A percentile compares a stretch with the other conserved stretches of the same genome.
These are phyloP conservation scores for Apocynum venetum DNA, from an alignment of 257 asterid genomes.

Conservation along the genomic window DNA sequence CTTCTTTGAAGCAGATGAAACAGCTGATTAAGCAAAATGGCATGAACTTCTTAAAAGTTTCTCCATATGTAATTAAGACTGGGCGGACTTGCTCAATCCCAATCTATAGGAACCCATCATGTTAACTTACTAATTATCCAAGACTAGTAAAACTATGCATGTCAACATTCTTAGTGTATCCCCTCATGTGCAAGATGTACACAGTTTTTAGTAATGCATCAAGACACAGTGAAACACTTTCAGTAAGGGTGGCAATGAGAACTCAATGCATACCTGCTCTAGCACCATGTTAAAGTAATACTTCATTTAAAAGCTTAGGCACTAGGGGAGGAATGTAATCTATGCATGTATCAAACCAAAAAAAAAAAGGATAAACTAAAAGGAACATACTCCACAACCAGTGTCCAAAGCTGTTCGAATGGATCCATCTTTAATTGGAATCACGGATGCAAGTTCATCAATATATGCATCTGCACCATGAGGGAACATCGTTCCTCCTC, in stretches of 20 bases:
- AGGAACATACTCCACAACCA: conserved; percentile 81
- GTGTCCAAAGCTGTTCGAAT: conserved; percentile 89
- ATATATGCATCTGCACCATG: conserved; percentile 89
- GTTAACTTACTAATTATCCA: background rate
- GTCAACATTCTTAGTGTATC: background rate
- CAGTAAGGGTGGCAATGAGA: background rate
- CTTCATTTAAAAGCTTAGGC: background rate
- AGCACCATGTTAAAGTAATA: background rate
- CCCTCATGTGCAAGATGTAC: background rate
- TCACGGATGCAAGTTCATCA: conserved; percentile 66
- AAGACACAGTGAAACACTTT: background rate
- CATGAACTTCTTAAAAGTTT: background rate
- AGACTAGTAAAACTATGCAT: background rate
- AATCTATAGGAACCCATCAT: background rate
- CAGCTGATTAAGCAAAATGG: background rate
- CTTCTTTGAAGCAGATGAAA: background rate
- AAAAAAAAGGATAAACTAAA: background rate
- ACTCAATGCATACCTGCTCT: background rate
- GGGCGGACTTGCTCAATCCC: background rate
- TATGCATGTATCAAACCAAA: background rate
- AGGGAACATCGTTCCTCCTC: conserved; percentile 98
- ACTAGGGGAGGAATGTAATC: background rate
- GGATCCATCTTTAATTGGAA: conserved; percentile 66
- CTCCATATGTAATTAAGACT: background rate
- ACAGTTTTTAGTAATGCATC: background rate